Base-by-base conservation (phyloP, 805 yeast species). In the Ogataea zsoltii region DNA sequence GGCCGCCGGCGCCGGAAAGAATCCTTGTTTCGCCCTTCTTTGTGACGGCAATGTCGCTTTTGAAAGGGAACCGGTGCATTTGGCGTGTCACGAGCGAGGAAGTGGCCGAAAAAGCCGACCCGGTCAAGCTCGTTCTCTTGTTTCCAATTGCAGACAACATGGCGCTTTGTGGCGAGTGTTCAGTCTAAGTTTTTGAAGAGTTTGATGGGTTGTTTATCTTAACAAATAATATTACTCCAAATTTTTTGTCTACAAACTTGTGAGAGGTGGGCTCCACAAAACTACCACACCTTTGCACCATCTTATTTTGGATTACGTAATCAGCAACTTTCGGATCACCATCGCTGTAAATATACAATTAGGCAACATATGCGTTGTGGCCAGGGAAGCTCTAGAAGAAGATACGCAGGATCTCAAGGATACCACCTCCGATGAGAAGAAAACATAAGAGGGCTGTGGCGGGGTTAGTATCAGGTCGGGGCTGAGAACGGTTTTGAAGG, bases 381-480 rank as follows among this genome's bases (percentile, higher is more conserved):
- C 11, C 13, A 4, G 14, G 17, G 32, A 16, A 9, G n/a, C 4
- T 60, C 63, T 21, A 80, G 55, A 83, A 72, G 57, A 82, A 67
- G 42, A 76, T 55, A 52, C 82, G 75, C 23, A 88, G 48, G 34
- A 88, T 50, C 65, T 89, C 94, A 38, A 90, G 71, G 7, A 87
- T 50, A 51, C 91, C 96, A 56, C 96, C 96, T 46, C 96, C 96
- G 50, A 84, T 72, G 11, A 90, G 73, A 53, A 88, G 71, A 62
- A 89, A 88, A 30, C 71, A 65, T 48, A 79, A 67, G 2, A 72
- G 65, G 33, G 64, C 63, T 48, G 34, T 3, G 21, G 26, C n/a
- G n/a, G 11, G 3, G 7, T 44, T 45, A 28, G 31, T 28, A n/a
- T 7, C n/a, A n/a, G n/a, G n/a, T n/a, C n/a, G n/a, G n/a, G n/a